Evolutionary conservation across 192 early-diverging fungal species (phyloP).

Genomic region (Coemansia sp.): DNA sequence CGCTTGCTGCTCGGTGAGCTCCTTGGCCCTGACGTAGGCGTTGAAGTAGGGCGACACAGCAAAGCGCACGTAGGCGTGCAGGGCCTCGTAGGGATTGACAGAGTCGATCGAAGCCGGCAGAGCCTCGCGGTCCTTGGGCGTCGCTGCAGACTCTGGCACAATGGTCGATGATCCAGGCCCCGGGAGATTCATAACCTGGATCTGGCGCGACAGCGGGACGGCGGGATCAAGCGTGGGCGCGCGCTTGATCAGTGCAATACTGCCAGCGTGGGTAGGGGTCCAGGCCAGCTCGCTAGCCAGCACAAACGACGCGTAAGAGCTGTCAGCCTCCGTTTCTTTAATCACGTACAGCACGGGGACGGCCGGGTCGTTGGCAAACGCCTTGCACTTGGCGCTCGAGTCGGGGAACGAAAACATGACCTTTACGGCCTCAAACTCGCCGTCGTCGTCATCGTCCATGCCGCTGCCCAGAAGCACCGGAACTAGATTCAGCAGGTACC

Average conservation of each 20-base stretch:
- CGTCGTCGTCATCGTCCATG: slow-evolving; percentile 35
- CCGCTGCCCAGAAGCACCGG: slow-evolving; percentile 62
- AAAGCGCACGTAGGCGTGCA: slow-evolving; percentile 89
- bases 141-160: neutral
- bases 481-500: slow-evolving; percentile 67
- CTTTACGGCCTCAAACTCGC: slow-evolving; percentile 55
- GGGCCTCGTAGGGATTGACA: slow-evolving; percentile 74
- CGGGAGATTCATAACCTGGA: slow-evolving; percentile 89
- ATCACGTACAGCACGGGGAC: slow-evolving; percentile 71
- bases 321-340: slow-evolving; percentile 59
- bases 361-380: slow-evolving; percentile 73
- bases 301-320: slow-evolving; percentile 44
- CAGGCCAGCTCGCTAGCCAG: slow-evolving; percentile 73
- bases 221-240: slow-evolving; percentile 64
- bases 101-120: slow-evolving; percentile 17
- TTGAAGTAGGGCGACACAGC: slow-evolving; percentile 96
- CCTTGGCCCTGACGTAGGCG: slow-evolving; percentile 77
- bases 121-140: slow-evolving; percentile 14
- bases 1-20: slow-evolving; percentile 48
- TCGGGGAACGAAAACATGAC: slow-evolving; percentile 65
- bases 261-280: slow-evolving; percentile 66
- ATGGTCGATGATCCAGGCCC: slow-evolving; percentile 56
- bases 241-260: slow-evolving; percentile 77
- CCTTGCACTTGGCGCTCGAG: slow-evolving; percentile 63
- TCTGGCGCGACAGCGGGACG: slow-evolving; percentile 69